Base-by-base conservation (phyloP, 2,329 filamentous ascomycete species). In the Neurospora sp. region DNA sequence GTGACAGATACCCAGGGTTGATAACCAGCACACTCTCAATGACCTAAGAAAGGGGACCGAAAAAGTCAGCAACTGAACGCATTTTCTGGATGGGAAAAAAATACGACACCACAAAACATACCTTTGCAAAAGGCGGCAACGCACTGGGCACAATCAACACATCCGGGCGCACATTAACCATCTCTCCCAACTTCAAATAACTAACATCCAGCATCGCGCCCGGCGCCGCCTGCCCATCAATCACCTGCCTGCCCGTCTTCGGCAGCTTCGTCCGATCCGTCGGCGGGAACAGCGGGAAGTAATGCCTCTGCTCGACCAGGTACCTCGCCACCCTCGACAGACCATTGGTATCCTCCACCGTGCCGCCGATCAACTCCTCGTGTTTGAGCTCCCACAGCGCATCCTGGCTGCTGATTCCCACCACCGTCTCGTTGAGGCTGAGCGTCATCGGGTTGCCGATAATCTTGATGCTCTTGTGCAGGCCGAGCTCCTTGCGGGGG, bases 381-480 rank as follows among this genome's bases (percentile, higher is more conserved):
- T 86, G 83, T n/a, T 90, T 86, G 68, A 97, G 82, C 80, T 97
- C 93, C 73, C 89, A 93, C 1, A 99, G 84, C 3, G 93, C 83
- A 77, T 99, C 96, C 76, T 97, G 91, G 0, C 90, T 91, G 36
- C 91, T 93, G 75, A 97, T 86, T 4, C 92, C 93, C 36, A 97
- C 81, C 1, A 95, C 86, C 62, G 90, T 86, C 80, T 98, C 96
- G 80, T 99, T 99, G 73, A 98, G 84, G 6, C 89, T 92, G 3
- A 98, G 81, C 9, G 92, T 93, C 84, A 96, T 95, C 0, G 96
- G 96, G 77, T 98, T 98, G 2, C 93, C 93, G 17, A 97, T 88
- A 75, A 96, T 87, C 69, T 87, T 89, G 11, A 87, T 91, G 70
- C 90, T 85, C 78, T 93, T 95, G 11, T 91, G 91, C 5, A 98